Conservation (phyloP, 1,284 basidiomycete genomes). For the Ceratobasidium sp. region DNA sequence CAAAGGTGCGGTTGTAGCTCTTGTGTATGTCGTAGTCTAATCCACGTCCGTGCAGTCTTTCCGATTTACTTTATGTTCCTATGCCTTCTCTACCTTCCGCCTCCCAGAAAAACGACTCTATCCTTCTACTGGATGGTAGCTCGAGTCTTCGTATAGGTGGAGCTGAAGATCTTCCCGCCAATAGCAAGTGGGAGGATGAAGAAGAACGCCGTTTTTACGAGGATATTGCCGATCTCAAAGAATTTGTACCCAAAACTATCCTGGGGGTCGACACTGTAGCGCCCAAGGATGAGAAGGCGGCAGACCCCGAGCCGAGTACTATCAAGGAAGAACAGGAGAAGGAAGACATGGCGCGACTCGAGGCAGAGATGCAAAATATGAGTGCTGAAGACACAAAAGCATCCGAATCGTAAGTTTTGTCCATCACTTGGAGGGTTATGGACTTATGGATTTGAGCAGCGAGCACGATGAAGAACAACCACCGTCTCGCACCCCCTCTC, state of each 20-base stretch:
- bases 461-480: constrained; percentile 39
- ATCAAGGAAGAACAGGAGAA: constrained; percentile 58
- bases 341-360: constrained; percentile 66
- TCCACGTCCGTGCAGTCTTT: constrained; percentile 69
- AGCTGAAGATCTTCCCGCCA: constrained; percentile 62
- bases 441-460: background rate
- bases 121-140: constrained; percentile 65
- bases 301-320: constrained; percentile 51
- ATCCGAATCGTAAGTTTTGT: constrained; percentile 24
- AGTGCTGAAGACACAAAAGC: constrained; percentile 54
- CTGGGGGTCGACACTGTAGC: constrained; percentile 79
- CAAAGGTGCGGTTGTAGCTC: constrained; percentile 70
- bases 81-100: constrained; percentile 86
- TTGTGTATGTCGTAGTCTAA: background rate
- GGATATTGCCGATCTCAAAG: constrained; percentile 90
- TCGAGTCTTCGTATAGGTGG: constrained; percentile 63
- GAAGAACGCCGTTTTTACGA: constrained; percentile 96
- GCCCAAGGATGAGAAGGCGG: constrained; percentile 53
- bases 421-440: background rate
- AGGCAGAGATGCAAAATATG: constrained; percentile 62
- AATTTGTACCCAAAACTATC: constrained; percentile 89
- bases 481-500: constrained; percentile 65
- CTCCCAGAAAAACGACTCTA: constrained; percentile 80
- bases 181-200: constrained; percentile 98
- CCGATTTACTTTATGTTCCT: constrained; percentile 86